Conservation (phyloP, 441 rosid species). For the Biscutella auriculata region DNA sequence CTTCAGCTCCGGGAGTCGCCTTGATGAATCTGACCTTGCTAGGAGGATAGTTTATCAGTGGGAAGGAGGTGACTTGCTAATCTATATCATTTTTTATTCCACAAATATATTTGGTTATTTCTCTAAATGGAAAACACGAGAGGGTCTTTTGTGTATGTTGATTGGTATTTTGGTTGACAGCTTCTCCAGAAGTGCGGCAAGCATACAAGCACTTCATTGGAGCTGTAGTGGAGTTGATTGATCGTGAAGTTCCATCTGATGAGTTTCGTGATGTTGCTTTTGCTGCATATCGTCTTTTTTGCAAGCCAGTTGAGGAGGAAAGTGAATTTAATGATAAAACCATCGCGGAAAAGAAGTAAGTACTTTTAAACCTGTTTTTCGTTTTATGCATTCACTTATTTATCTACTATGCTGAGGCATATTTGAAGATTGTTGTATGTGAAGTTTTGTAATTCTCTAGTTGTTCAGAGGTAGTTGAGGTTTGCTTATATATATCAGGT, state of each 20-base stretch:
- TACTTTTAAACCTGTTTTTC: background rate
- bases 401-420: background rate
- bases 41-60: slow-evolving; percentile 64
- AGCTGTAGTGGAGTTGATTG: slow-evolving; percentile 60
- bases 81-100: background rate
- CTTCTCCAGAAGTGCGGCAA: slow-evolving; percentile 70
- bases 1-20: slow-evolving; percentile 36
- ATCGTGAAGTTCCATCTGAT: slow-evolving; percentile 69
- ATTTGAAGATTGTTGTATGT: background rate
- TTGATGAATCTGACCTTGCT: slow-evolving; percentile 66
- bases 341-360: slow-evolving; percentile 43
- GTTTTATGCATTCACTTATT: background rate
- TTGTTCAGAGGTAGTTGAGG: background rate
- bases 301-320: slow-evolving; percentile 34
- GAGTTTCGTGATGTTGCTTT: slow-evolving; percentile 67
- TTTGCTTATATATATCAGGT: slow-evolving; percentile 35
- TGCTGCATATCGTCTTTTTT: slow-evolving; percentile 42
- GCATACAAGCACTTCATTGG: slow-evolving; percentile 70
- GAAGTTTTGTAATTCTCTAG: background rate
- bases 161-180: slow-evolving; percentile 29
- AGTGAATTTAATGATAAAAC: slow-evolving; percentile 15
- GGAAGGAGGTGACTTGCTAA: slow-evolving; percentile 60
- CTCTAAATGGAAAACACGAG: background rate
- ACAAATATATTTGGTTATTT: background rate
- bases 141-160: background rate